A percentile compares a stretch with the other conserved stretches of the same genome.
Conservation (phyloP, 352 stramenopile genomes). For the Globisporangium mamillatum region DNA sequence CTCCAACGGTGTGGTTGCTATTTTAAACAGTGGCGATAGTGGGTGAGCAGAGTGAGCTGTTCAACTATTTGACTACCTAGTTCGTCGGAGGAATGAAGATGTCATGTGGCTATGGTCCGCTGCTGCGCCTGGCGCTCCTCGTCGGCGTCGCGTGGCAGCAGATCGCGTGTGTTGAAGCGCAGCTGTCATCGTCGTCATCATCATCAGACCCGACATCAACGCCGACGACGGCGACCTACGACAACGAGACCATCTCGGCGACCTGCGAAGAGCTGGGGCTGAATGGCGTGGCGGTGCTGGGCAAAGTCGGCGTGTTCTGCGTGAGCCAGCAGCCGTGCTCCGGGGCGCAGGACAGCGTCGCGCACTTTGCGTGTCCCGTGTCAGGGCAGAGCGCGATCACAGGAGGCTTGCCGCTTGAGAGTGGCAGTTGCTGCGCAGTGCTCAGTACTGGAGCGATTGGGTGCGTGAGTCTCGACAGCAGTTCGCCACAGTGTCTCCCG, state of each 20-base stretch:
- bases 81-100: not conserved
- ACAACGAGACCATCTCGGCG: slow-evolving; percentile 1
- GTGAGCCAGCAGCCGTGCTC: slow-evolving; percentile 31
- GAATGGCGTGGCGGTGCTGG: slow-evolving; percentile 30
- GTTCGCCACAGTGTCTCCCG: slow-evolving; percentile 24
- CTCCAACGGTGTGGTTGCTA: not conserved
- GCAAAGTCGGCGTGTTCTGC: slow-evolving; percentile 37
- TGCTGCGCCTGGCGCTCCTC: slow-evolving; percentile 7
- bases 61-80: not conserved
- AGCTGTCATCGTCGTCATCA: not conserved
- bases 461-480: slow-evolving; percentile 26
- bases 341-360: slow-evolving; percentile 13
- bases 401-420: slow-evolving; percentile 12
- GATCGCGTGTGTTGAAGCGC: not conserved
- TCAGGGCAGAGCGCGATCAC: slow-evolving; percentile 21
- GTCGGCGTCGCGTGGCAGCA: not conserved
- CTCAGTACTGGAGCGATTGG: slow-evolving; percentile 27
- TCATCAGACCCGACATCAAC: not conserved
- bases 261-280: slow-evolving; percentile 16
- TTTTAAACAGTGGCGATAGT: slow-evolving; percentile 1
- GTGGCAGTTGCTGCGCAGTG: slow-evolving; percentile 46
- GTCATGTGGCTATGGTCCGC: not conserved
- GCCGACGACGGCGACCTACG: not conserved
- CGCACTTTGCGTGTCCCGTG: slow-evolving; percentile 29
- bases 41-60: not conserved